Evolutionary conservation across 495 filamentous ascomycete species (phyloP).

Genomic region (Penicillium lividum): DNA sequence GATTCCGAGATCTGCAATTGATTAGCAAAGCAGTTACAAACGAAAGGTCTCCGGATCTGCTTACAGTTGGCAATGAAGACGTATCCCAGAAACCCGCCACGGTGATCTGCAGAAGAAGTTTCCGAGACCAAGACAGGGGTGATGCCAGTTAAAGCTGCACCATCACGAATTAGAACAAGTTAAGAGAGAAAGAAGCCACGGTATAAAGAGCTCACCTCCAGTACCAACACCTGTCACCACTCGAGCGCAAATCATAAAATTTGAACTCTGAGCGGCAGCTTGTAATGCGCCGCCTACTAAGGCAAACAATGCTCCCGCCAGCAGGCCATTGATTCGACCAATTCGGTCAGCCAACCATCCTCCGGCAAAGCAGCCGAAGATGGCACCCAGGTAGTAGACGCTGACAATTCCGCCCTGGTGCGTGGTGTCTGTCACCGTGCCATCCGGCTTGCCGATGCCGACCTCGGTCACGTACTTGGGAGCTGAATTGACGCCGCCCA

Average conservation of each 20-base stretch:
- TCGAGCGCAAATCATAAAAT: slow-evolving; percentile 41
- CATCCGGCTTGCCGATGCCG: slow-evolving; percentile 37
- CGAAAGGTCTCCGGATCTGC: background rate
- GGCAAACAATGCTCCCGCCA: slow-evolving; percentile 32
- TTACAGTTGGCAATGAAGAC: slow-evolving; percentile 57
- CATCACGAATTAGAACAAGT: slow-evolving; percentile 13
- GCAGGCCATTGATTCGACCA: slow-evolving; percentile 56
- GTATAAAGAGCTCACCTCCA: slow-evolving; percentile 30
- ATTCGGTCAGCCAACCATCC: slow-evolving; percentile 53
- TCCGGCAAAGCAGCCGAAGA: slow-evolving; percentile 53
- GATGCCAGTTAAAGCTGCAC: slow-evolving; percentile 47
- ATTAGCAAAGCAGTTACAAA: background rate
- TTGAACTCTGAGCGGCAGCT: slow-evolving; percentile 29
- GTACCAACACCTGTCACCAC: slow-evolving; percentile 61
- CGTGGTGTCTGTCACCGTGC: slow-evolving; percentile 38
- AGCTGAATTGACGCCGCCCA: slow-evolving; percentile 48
- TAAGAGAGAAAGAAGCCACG: background rate
- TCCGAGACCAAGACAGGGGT: slow-evolving; percentile 56
- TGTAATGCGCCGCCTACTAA: slow-evolving; percentile 33
- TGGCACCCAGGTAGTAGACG: slow-evolving; percentile 55
- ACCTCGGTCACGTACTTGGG: slow-evolving; percentile 41
- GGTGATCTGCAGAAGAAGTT: slow-evolving; percentile 48
- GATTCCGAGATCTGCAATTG: slow-evolving; percentile 53
- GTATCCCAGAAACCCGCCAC: slow-evolving; percentile 50
- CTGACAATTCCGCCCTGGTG: slow-evolving; percentile 54